phyloP scores from a whole-genome alignment of 2,329 filamentous ascomycete genomes.

The Rutstroemia sydowiana region DNA sequence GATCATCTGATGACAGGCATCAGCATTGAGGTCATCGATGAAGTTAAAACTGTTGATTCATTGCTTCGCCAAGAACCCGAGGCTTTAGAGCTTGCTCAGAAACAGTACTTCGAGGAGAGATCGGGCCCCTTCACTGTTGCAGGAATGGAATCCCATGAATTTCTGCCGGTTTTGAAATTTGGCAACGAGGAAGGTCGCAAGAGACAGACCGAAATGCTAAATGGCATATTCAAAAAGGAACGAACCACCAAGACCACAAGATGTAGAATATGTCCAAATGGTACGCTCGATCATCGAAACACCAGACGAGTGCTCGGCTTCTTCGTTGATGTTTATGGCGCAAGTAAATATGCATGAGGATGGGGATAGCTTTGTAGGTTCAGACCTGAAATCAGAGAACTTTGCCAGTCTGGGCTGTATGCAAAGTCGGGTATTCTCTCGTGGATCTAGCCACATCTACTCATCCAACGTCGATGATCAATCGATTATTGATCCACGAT shows the following conservation, averaged over 20 bases:
- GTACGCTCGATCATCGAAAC: conserved; percentile 5
- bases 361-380: not conserved
- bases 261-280: not conserved
- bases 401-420: conserved; percentile 37
- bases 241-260: conserved; percentile 3
- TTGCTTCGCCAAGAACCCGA: conserved; percentile 10
- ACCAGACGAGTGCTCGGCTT: conserved; percentile 1
- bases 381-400: not conserved
- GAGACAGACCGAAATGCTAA: not conserved
- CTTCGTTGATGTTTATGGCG: conserved; percentile 6
- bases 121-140: conserved; percentile 8
- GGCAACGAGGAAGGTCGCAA: not conserved
- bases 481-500: conserved; percentile 34
- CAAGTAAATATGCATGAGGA: conserved; percentile 2
- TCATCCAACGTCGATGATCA: conserved; percentile 32
- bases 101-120: not conserved
- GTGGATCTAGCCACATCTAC: conserved; percentile 49
- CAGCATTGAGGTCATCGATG: conserved; percentile 6
- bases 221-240: not conserved
- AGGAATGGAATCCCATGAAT: conserved; percentile 3
- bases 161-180: conserved; percentile 6
- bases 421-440: conserved; percentile 45
- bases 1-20: conserved; percentile 31
- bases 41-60: conserved; percentile 1
- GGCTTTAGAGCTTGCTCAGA: conserved; percentile 1